Evolutionary conservation across 495 filamentous ascomycete species (phyloP).

Genomic region (Daldinia vernicosa): DNA sequence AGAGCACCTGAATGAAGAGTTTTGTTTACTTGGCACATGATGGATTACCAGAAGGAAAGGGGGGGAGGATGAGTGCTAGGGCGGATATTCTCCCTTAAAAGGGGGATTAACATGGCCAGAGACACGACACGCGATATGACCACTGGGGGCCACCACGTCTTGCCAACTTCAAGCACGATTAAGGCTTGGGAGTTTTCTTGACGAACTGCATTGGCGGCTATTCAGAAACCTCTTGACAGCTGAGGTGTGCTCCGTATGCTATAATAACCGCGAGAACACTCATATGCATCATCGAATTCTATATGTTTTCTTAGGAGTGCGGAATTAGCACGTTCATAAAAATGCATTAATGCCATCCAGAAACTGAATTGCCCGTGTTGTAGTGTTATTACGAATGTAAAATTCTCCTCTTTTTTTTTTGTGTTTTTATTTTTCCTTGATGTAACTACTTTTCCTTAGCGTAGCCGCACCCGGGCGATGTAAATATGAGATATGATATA

Average conservation of each 20-base stretch:
- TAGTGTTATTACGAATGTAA: neutral
- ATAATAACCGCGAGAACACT: slow-evolving; percentile 26
- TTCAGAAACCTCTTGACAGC: slow-evolving; percentile 20
- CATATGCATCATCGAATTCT: slow-evolving; percentile 28
- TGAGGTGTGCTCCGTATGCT: slow-evolving; percentile 29
- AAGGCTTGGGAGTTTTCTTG: slow-evolving; percentile 9
- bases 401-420: neutral
- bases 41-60: slow-evolving; percentile 20
- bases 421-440: neutral
- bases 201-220: slow-evolving; percentile 20
- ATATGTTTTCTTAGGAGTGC: slow-evolving; percentile 36
- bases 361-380: neutral
- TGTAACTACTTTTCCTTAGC: neutral
- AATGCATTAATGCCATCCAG: slow-evolving; percentile 33
- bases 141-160: slow-evolving; percentile 8
- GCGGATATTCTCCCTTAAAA: slow-evolving; percentile 17
- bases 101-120: slow-evolving; percentile 25
- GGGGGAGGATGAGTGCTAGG: slow-evolving; percentile 8
- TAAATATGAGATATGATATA: neutral
- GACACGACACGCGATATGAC: slow-evolving; percentile 37
- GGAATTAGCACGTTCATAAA: slow-evolving; percentile 32
- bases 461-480: neutral
- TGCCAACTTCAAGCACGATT: slow-evolving; percentile 11
- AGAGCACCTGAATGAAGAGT: slow-evolving; percentile 37
- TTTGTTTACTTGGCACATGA: slow-evolving; percentile 40